Base-by-base conservation (phyloP, 2,329 filamentous ascomycete genomes). In the Aureobasidium sp. region DNA sequence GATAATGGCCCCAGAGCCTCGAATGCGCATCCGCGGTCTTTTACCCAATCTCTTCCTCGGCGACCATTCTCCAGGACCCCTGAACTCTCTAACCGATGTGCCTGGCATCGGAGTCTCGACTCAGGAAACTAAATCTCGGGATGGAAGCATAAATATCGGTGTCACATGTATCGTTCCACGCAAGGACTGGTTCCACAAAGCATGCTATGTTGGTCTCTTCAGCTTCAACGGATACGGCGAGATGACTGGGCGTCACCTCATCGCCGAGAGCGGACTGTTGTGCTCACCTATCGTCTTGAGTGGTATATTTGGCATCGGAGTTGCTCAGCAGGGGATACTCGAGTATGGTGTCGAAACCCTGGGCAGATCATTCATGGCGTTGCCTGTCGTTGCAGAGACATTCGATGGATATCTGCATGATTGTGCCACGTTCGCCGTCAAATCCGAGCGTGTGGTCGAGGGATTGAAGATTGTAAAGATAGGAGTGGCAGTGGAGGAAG, bases 351-450 rank as follows among this genome's bases (percentile, higher is more conserved):
- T 57, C 25, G 10, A 33, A 11, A 40, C 37, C 11, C 4, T 21
- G 3, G 53, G 17, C 27, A 25, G 40, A 23, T n/a, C n/a, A 23
- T 40, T 57, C 19, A 57, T 57, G 53, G 53, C 37, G 6, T 40
- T 57, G 27, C 53, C 53, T 23, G 53, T 57, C 4, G 53, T 35
- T 23, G 53, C 53, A 29, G 53, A 57, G 15, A 57, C 53, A 10
- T 57, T 17, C 27, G 53, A 57, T 31, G 53, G 53, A n/a, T 45
- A 46, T 27, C 53, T 45, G 8, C 53, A 57, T 35, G 42, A 57
- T 7, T 57, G 53, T 31, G 9, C 53, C n/a, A 45, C 25, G 6
- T 57, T 57, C 21, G 53, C 53, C 19, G 53, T 57, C 15, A 43
- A 9, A 11, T 38, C 53, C 10, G 21, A 31, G 42, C 38, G 45